phyloP scores from a whole-genome alignment of 2,329 filamentous ascomycete species.

The Byssothecium circinans region DNA sequence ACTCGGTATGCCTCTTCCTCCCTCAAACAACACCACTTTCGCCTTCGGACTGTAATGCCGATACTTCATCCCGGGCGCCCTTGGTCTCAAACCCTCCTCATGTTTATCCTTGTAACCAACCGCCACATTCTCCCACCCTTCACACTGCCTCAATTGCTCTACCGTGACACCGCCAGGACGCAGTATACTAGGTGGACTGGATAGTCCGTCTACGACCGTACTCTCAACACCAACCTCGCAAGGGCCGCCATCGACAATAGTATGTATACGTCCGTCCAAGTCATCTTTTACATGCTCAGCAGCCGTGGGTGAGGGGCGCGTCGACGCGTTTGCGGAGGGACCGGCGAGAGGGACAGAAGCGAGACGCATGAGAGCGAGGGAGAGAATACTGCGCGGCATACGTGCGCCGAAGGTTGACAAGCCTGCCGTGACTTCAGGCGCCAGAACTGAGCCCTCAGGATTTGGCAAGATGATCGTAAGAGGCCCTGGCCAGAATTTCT shows the following conservation, averaged over 20 bases:
- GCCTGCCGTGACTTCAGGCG: constrained; percentile 88
- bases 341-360: constrained; percentile 80
- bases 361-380: constrained; percentile 80
- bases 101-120: constrained; percentile 77
- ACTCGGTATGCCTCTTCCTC: constrained; percentile 44
- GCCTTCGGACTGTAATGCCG: constrained; percentile 95
- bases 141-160: constrained; percentile 71
- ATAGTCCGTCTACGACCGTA: constrained; percentile 91
- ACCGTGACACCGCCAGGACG: constrained; percentile 85
- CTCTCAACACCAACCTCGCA: constrained; percentile 93
- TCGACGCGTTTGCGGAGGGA: constrained; percentile 92
- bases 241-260: constrained; percentile 85
- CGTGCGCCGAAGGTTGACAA: constrained; percentile 83
- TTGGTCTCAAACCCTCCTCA: constrained; percentile 66
- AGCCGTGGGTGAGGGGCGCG: constrained; percentile 86
- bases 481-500: constrained; percentile 90
- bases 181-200: constrained; percentile 76
- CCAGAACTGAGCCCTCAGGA: constrained; percentile 68
- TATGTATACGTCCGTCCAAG: constrained; percentile 75
- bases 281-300: constrained; percentile 89
- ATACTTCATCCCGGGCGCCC: constrained; percentile 98
- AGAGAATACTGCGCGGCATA: constrained; percentile 84
- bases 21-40: constrained; percentile 79
- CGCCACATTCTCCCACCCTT: constrained; percentile 78
- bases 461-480: constrained; percentile 87